These are phyloP conservation scores for Globisporangium paroecandrum DNA, from an alignment of 352 stramenopile species.

Conservation along the genomic window DNA sequence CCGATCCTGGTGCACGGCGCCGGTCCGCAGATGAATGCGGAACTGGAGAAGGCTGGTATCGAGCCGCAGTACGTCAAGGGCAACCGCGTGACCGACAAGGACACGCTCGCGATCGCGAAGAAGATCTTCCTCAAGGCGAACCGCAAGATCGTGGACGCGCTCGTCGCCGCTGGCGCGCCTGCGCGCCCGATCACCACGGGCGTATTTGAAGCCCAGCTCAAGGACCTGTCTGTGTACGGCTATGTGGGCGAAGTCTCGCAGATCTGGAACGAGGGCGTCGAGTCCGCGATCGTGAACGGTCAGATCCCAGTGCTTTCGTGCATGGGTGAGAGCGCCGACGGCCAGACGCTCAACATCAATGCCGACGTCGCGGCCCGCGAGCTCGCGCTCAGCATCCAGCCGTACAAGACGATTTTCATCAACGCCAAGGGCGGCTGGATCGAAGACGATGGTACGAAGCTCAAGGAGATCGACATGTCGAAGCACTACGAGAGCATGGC, in stretches of 20 bases:
- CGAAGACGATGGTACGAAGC: conserved; percentile 81
- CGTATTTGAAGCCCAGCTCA: conserved; percentile 82
- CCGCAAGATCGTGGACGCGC: conserved; percentile 72
- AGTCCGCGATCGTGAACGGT: conserved; percentile 57
- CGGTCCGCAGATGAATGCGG: conserved; percentile 88
- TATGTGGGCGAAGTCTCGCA: conserved; percentile 83
- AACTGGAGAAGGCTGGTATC: conserved; percentile 72
- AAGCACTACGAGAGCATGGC: conserved; percentile 79
- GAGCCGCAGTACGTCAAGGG: conserved; percentile 86
- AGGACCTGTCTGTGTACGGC: conserved; percentile 79
- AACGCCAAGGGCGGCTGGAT: conserved; percentile 88
- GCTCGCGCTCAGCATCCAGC: conserved; percentile 76
- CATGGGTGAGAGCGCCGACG: conserved; percentile 65
- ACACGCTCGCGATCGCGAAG: conserved; percentile 84
- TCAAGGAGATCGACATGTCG: conserved; percentile 79
- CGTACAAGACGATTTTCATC: conserved; percentile 88
- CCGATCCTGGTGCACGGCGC: conserved; percentile 87
- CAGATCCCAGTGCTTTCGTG: conserved; percentile 87
- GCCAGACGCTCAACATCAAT: conserved; percentile 89
- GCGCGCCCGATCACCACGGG: conserved; percentile 80
- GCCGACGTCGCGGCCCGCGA: conserved; percentile 82
- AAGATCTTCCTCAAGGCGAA: conserved; percentile 85
- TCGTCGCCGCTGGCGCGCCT: conserved; percentile 59
- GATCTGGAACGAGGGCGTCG: conserved; percentile 68
- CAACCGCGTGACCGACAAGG: conserved; percentile 85